Percentiles rank a stretch among this genome's conserved stretches.
These are phyloP conservation scores for Pythium graminicola DNA, from an alignment of 352 stramenopile genomes.

Conservation along the genomic window DNA sequence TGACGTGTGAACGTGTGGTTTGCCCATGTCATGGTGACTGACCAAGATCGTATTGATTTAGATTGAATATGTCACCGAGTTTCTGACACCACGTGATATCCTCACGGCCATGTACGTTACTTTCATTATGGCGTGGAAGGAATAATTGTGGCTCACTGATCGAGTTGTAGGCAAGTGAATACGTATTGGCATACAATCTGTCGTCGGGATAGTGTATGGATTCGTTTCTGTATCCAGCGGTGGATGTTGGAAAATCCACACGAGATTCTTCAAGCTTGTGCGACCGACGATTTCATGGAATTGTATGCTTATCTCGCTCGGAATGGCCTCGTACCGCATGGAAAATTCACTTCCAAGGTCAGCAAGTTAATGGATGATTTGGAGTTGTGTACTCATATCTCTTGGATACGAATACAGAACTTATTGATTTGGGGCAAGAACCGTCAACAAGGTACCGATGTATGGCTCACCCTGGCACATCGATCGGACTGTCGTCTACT, in stretches of 20 bases:
- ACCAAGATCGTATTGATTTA: conserved; percentile 23
- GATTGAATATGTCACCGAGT: conserved; percentile 45
- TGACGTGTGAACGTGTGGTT: conserved; percentile 21
- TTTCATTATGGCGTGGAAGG: background rate
- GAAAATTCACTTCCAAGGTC: conserved; percentile 65
- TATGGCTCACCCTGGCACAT: conserved; percentile 70
- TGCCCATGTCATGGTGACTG: background rate
- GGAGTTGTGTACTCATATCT: background rate
- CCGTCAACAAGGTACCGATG: conserved; percentile 55
- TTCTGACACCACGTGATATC: conserved; percentile 48
- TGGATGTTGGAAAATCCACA: conserved; percentile 46
- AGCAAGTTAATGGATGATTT: too few species aligned
- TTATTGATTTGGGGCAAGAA: conserved; percentile 66
- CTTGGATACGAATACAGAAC: conserved; percentile 19
- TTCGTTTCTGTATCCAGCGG: conserved; percentile 35
- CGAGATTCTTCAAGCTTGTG: conserved; percentile 35
- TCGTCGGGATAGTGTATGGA: conserved; percentile 45
- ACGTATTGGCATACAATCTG: conserved; percentile 45
- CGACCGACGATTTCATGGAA: conserved; percentile 44
- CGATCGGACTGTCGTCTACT: conserved; percentile 57
- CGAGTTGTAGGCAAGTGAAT: conserved; percentile 38
- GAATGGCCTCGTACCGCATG: conserved; percentile 45
- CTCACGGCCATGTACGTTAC: conserved; percentile 36
- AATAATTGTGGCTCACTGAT: background rate
- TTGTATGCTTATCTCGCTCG: conserved; percentile 59